Conservation (phyloP, 805 yeast genomes). For the Torulaspora delbrueckii region DNA sequence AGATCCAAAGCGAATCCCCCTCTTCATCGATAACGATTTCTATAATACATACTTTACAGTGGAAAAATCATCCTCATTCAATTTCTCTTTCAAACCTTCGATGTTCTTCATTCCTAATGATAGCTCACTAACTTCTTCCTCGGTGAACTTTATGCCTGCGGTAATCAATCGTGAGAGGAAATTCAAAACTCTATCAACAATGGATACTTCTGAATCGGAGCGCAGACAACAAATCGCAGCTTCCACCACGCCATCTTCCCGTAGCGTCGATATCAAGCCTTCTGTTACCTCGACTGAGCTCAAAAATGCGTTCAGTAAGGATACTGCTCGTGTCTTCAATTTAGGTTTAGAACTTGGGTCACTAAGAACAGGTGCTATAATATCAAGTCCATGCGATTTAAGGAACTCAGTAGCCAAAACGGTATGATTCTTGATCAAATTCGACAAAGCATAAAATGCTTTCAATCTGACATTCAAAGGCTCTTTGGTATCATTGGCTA, state of each 20-base stretch:
- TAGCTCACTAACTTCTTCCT: slow-evolving; percentile 40
- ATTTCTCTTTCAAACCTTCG: slow-evolving; percentile 42
- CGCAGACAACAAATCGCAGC: slow-evolving; percentile 27
- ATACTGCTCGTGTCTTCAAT: slow-evolving; percentile 49
- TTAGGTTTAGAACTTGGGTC: slow-evolving; percentile 34
- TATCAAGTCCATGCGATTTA: slow-evolving; percentile 56
- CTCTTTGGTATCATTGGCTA: slow-evolving; percentile 34
- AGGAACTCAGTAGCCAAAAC: slow-evolving; percentile 54
- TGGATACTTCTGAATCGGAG: slow-evolving; percentile 39
- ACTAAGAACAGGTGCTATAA: slow-evolving; percentile 37
- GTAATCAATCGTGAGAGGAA: slow-evolving; percentile 45
- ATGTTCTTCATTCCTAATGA: slow-evolving; percentile 37
- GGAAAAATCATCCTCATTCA: slow-evolving; percentile 52
- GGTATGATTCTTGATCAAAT: slow-evolving; percentile 63
- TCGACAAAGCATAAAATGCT: slow-evolving; percentile 73
- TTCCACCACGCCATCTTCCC: slow-evolving; percentile 33
- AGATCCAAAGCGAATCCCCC: neutral
- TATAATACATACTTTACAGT: slow-evolving; percentile 44
- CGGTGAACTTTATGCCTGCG: slow-evolving; percentile 43
- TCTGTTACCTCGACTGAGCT: slow-evolving; percentile 47
- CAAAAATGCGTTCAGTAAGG: slow-evolving; percentile 54
- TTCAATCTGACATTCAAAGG: slow-evolving; percentile 47
- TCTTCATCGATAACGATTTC: neutral
- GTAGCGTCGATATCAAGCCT: slow-evolving; percentile 34
- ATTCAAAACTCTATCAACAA: slow-evolving; percentile 54